phyloP scores from a whole-genome alignment of 805 yeast species.

The Jamesozyma gamospora region DNA sequence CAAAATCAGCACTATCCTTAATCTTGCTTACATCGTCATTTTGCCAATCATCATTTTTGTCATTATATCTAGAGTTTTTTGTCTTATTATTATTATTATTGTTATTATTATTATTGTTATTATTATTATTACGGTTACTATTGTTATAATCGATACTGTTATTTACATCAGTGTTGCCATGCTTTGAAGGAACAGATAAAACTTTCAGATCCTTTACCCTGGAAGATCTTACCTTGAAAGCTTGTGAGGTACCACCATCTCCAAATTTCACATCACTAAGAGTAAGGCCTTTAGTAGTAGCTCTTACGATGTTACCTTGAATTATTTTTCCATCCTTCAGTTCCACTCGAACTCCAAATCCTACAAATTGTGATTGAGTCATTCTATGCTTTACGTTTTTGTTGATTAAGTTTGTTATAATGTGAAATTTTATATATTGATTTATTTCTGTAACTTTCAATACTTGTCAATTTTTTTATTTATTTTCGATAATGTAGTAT shows the following conservation, averaged over 20 bases:
- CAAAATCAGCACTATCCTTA: conserved; percentile 57
- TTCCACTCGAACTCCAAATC: conserved; percentile 37
- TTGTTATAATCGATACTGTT: conserved; percentile 2
- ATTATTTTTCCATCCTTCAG: conserved; percentile 35
- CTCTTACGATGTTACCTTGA: conserved; percentile 34
- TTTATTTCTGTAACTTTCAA: too few relatives aligned
- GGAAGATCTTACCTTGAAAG: conserved; percentile 28
- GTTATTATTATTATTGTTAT: conserved; percentile 2
- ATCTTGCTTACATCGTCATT: conserved; percentile 41
- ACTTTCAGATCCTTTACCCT: conserved; percentile 29
- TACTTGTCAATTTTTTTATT: too few relatives aligned
- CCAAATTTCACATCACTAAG: conserved; percentile 31
- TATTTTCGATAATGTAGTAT: too few relatives aligned
- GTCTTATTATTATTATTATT: conserved; percentile 28
- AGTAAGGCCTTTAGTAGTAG: conserved; percentile 32
- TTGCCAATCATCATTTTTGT: conserved; percentile 32
- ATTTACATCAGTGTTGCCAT: not conserved
- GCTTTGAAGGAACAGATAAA: conserved; percentile 18
- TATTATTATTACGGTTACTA: conserved; percentile 11
- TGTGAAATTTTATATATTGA: too few relatives aligned
- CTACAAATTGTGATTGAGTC: conserved; percentile 33
- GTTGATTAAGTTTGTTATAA: too few relatives aligned
- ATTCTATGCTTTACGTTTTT: not conserved
- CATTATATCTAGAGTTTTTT: conserved; percentile 14
- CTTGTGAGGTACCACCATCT: conserved; percentile 25